Percentiles rank a stretch among this genome's conserved stretches.
Evolutionary conservation across 2,329 filamentous ascomycete genomes (phyloP).

Genomic region (Parafenestella ontariensis): DNA sequence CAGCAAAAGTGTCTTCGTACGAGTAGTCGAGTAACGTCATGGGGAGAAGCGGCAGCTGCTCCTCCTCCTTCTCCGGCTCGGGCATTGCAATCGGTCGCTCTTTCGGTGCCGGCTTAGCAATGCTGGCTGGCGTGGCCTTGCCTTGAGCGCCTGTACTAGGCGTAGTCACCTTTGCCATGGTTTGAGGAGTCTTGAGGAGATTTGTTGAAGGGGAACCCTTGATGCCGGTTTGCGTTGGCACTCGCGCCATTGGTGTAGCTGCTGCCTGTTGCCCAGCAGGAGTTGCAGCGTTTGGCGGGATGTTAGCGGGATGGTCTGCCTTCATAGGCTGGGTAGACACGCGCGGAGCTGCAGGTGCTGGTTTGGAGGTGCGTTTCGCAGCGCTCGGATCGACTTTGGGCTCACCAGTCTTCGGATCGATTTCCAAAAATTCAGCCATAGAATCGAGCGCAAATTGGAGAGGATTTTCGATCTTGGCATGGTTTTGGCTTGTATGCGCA

Average conservation of each 20-base stretch:
- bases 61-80: conserved; percentile 29
- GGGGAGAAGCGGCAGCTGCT: conserved; percentile 35
- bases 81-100: conserved; percentile 25
- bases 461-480: conserved; percentile 62
- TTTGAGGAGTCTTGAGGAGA: conserved; percentile 49
- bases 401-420: conserved; percentile 54
- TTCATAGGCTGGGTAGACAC: conserved; percentile 37
- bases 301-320: conserved; percentile 34
- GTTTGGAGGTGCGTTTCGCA: conserved; percentile 30
- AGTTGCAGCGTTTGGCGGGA: conserved; percentile 34
- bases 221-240: conserved; percentile 47
- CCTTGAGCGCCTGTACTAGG: conserved; percentile 40
- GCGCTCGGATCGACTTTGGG: conserved; percentile 34
- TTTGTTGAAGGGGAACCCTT: conserved; percentile 47
- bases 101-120: conserved; percentile 34
- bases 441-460: conserved; percentile 64
- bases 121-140: conserved; percentile 42
- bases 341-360: conserved; percentile 27
- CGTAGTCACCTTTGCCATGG: conserved; percentile 42
- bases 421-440: conserved; percentile 59
- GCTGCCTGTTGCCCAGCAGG: conserved; percentile 38
- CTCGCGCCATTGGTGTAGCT: conserved; percentile 48
- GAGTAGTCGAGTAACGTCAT: conserved; percentile 41
- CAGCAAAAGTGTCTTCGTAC: conserved; percentile 43
- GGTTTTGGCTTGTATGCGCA: conserved; percentile 61